Conservation (phyloP, 352 stramenopile species). For the Phytophthora kernoviae region DNA sequence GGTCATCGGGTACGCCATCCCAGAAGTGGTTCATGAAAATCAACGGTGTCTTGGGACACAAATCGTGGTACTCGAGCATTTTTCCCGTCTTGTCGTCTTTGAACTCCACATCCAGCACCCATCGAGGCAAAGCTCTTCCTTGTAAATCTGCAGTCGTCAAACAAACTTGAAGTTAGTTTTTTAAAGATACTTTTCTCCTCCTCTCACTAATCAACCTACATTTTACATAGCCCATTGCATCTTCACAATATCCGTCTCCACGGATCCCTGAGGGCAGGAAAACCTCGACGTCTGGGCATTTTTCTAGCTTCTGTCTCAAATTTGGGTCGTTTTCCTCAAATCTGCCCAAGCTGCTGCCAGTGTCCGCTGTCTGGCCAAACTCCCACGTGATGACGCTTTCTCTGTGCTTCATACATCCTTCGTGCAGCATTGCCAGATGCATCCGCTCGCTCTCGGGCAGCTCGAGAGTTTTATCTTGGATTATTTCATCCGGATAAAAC, state of each 20-base stretch:
- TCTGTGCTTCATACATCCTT: conserved; percentile 42
- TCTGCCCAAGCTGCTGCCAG: conserved; percentile 8
- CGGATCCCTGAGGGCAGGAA: conserved; percentile 56
- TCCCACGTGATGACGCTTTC: conserved; percentile 51
- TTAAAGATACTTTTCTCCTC: background rate
- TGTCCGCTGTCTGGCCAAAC: conserved; percentile 28
- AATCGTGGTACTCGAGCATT: conserved; percentile 51
- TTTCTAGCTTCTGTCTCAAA: conserved; percentile 45
- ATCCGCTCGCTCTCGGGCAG: conserved; percentile 39
- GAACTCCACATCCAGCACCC: conserved; percentile 48
- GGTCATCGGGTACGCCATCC: conserved; percentile 28
- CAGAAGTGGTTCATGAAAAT: conserved; percentile 72
- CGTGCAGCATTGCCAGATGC: conserved; percentile 56
- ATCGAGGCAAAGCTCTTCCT: conserved; percentile 48
- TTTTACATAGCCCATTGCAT: conserved; percentile 72
- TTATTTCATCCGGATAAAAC: conserved; percentile 28
- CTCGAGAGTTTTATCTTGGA: conserved; percentile 16
- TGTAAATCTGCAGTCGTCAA: conserved; percentile 38
- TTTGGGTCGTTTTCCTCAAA: conserved; percentile 41
- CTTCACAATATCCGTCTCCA: conserved; percentile 71
- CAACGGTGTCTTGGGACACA: conserved; percentile 55
- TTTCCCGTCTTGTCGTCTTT: conserved; percentile 31
- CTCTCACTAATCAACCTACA: conserved; percentile 42
- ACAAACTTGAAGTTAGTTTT: background rate
- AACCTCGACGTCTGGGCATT: conserved; percentile 67